Conservation (phyloP, 257 asterid genomes). For the Buddleja alternifolia region DNA sequence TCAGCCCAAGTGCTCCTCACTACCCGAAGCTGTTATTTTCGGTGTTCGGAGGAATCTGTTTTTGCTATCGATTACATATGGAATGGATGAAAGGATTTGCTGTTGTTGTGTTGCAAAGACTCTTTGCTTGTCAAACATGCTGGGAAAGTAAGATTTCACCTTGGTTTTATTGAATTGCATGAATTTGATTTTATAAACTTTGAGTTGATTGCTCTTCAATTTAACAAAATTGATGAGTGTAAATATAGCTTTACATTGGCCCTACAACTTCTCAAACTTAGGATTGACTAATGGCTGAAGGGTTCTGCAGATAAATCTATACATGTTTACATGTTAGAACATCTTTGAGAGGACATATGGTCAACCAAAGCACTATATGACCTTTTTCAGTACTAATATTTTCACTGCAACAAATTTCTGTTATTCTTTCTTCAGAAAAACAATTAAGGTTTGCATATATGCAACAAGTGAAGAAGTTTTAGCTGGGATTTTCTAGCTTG, state of each 20-base stretch:
- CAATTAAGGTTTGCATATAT: neutral
- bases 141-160: no score
- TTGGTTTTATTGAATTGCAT: neutral
- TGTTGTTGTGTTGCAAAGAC: no score
- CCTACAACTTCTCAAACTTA: neutral
- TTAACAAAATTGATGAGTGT: neutral
- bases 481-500: neutral
- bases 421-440: neutral
- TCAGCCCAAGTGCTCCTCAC: no score
- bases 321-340: neutral
- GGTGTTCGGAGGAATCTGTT: no score
- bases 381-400: neutral
- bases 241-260: neutral
- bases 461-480: neutral
- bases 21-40: no score
- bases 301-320: neutral
- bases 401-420: neutral
- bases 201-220: neutral
- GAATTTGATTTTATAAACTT: neutral
- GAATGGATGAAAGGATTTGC: neutral
- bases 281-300: neutral
- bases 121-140: neutral
- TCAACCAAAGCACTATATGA: neutral
- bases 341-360: neutral
- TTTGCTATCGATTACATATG: no score